Evolutionary conservation across 2,329 filamentous ascomycete genomes (phyloP), one percentile per base, ranked within the genome.

Genomic region (Calcarisporium arbuscula): DNA sequence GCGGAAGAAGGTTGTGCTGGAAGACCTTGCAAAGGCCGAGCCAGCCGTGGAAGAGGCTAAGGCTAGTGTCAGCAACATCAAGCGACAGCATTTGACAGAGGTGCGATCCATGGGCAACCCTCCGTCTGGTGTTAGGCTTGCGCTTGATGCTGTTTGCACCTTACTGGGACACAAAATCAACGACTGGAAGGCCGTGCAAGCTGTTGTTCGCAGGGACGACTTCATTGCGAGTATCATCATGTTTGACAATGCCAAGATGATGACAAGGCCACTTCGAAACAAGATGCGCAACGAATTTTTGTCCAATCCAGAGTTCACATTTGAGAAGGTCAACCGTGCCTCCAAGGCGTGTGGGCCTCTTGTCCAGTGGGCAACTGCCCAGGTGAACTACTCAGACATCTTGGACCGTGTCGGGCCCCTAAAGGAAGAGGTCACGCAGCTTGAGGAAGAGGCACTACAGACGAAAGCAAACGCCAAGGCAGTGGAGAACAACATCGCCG

Each of bases 221-320:
- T 98, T 98, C 62, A 96, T 98, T 61, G 85, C 88, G 31, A 95
- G 86, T 62, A 98, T 98, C 52, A 85, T 96, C 59, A 88, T 87
- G 58, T 98, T 95, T 54, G 85, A 95, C 67, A 98, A 95, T 53
- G 89, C 92, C 61, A 81, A 72, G 56, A 83, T 92, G 60, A 96
- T 98, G 90, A 98, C 90, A 12, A 82, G 79, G 50, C 64, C 67
- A 18, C 72, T 92, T 47, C 77, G 92, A 32, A 69, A 77, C 48
- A 94, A 87, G 70, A 96, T 98, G 90, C 81, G 85, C 51, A 85
- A 82, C 40, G 88, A 95, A 27, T 98, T 85, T 62, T 65, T 98
- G 41, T 88, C 85, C 11, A 92, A 94, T 57, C 83, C 90, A 5
- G 89, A 96, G 40, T 98, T 96, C 61, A 95, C 89, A 0, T 94